Evolutionary conservation across 208 protist genomes (phyloP).

Genomic region (Trypanosoma conorhini): DNA sequence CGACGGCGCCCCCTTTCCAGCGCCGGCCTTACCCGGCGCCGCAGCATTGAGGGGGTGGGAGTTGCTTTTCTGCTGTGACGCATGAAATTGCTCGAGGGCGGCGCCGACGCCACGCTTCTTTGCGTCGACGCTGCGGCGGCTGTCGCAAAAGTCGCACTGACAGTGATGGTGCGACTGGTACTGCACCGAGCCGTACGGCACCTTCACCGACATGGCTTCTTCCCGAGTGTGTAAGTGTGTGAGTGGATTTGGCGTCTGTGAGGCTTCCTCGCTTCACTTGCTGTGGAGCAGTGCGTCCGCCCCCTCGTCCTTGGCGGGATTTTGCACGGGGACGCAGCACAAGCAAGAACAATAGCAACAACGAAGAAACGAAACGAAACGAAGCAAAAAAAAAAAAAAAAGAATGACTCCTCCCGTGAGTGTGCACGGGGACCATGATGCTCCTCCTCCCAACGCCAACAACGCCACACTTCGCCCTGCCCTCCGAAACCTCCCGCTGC

Average conservation of each 20-base stretch:
- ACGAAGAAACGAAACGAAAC: too few relatives aligned
- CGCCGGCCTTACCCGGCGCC: conserved; percentile 25
- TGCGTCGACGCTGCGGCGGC: conserved; percentile 66
- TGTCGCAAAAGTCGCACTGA: conserved; percentile 88
- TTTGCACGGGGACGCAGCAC: too few relatives aligned
- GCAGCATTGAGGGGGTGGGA: conserved; percentile 55
- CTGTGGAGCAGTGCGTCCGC: not conserved
- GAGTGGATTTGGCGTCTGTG: conserved; percentile 5
- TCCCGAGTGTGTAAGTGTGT: conserved; percentile 8
- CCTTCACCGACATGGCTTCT: conserved; percentile 61
- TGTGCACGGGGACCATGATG: not conserved
- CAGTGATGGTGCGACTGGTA: conserved; percentile 85
- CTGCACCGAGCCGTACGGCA: conserved; percentile 52
- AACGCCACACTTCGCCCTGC: not conserved
- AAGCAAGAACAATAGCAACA: not conserved
- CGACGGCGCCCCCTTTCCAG: conserved; percentile 16
- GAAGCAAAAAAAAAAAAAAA: not conserved
- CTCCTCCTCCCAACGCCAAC: not conserved
- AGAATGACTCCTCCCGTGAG: not conserved
- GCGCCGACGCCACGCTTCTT: conserved; percentile 76
- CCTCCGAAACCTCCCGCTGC: not conserved
- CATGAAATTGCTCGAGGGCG: conserved; percentile 24
- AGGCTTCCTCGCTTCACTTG: not conserved
- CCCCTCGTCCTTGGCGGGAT: not conserved
- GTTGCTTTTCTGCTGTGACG: conserved; percentile 42